Evolutionary conservation across 164 flowering plant genomes (phyloP).

Genomic region (Platanus orientalis): DNA sequence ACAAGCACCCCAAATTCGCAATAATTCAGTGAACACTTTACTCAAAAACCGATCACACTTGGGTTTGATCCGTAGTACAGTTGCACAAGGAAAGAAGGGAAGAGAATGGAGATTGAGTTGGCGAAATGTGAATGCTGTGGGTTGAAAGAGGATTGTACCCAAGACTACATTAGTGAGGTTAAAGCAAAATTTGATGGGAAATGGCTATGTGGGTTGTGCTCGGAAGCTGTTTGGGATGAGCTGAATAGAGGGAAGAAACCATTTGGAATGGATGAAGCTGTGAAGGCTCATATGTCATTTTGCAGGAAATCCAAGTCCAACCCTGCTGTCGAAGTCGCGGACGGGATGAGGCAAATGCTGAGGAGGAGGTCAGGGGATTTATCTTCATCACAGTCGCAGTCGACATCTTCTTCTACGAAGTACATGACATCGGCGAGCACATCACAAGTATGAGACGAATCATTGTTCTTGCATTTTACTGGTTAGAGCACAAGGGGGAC

Average conservation of each 20-base stretch:
- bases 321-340: conserved; percentile 67
- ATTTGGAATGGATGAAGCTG: conserved; percentile 52
- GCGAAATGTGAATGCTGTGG: conserved; percentile 95
- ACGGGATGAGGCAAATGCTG: conserved; percentile 79
- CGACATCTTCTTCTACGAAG: conserved; percentile 43
- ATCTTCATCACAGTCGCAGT: conserved; percentile 15
- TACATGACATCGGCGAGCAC: conserved; percentile 25
- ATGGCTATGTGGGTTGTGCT: conserved; percentile 94
- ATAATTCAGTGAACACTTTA: conserved; percentile 1
- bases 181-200: conserved; percentile 74
- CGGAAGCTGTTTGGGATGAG: conserved; percentile 87
- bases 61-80: not conserved
- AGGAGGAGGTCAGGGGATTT: conserved; percentile 59
- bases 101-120: conserved; percentile 67
- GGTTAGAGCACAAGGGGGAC: not conserved
- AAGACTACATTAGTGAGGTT: conserved; percentile 67
- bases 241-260: conserved; percentile 36
- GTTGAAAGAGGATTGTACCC: conserved; percentile 87
- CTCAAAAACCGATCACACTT: not conserved
- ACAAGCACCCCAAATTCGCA: conserved; percentile 6
- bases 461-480: conserved; percentile 10
- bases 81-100: not conserved
- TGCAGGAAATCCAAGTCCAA: conserved; percentile 61
- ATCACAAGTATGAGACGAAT: conserved; percentile 14
- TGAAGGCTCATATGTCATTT: conserved; percentile 68